Conservation (phyloP, 2,329 filamentous ascomycete genomes). For the Neopestalotiopsis clavispora region DNA sequence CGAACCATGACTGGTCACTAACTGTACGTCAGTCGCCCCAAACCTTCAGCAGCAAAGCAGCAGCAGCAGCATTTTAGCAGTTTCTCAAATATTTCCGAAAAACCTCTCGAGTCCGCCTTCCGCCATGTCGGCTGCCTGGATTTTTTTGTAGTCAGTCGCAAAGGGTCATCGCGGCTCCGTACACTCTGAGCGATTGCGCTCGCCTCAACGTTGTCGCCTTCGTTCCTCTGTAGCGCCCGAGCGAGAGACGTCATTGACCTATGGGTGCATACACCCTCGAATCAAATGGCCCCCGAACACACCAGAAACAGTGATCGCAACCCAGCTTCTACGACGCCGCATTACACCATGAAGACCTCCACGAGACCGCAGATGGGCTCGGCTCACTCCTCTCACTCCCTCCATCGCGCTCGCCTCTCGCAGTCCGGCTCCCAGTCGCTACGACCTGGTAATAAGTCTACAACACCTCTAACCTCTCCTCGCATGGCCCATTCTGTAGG, state of each 20-base stretch:
- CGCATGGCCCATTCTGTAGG: conserved; percentile 58
- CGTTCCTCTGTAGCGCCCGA: neutral
- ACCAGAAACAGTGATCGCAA: conserved; percentile 10
- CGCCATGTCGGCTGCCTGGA: conserved; percentile 14
- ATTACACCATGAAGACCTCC: conserved; percentile 40
- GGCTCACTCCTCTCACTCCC: conserved; percentile 32
- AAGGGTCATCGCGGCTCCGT: neutral
- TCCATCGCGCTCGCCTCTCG: conserved; percentile 36
- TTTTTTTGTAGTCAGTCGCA: neutral
- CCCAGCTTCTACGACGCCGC: conserved; percentile 25
- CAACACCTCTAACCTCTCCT: conserved; percentile 59
- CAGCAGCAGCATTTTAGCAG: neutral
- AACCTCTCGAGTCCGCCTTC: neutral
- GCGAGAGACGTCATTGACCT: conserved; percentile 7
- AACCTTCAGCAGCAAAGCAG: neutral
- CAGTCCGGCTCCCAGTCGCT: conserved; percentile 47
- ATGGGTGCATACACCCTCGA: neutral
- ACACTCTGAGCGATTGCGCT: neutral
- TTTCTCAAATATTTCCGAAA: neutral
- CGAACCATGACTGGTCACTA: conserved; percentile 11
- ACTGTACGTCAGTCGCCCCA: conserved; percentile 11
- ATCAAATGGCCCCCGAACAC: conserved; percentile 14
- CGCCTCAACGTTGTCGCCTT: neutral
- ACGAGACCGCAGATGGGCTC: conserved; percentile 33
- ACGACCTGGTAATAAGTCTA: conserved; percentile 44